These are phyloP conservation scores for Herpetospermum pedunculosum DNA, from an alignment of 306 rosid genomes.

Conservation along the genomic window DNA sequence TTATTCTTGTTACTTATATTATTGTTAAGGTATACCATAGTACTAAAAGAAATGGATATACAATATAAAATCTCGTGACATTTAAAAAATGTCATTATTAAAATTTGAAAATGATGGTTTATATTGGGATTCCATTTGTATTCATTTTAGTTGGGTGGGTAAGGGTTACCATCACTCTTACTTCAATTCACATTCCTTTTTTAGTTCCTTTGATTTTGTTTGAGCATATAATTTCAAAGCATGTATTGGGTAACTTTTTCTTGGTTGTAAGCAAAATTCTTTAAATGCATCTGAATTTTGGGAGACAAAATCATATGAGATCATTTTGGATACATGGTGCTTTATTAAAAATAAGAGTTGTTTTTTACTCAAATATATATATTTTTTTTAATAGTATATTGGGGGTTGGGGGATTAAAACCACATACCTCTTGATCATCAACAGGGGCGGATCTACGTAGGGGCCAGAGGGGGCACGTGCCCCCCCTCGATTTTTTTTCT, in stretches of 20 bases:
- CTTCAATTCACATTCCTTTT: background rate
- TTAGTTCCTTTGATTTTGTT: background rate
- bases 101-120: background rate
- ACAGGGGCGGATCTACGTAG: no score
- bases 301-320: background rate
- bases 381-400: no score
- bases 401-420: no score
- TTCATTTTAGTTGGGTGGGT: background rate
- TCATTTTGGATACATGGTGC: background rate
- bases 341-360: background rate
- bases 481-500: no score
- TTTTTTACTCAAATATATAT: no score
- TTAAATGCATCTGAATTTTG: background rate
- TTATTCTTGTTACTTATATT: no score
- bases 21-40: no score
- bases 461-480: no score
- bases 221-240: background rate
- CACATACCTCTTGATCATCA: no score
- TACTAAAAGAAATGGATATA: no score
- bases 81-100: background rate
- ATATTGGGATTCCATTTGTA: background rate
- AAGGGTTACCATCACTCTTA: background rate
- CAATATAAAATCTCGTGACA: background rate
- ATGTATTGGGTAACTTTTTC: background rate
- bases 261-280: background rate